Conservation (phyloP, 192 early-diverging fungal species). For the Entomortierella chlamydospora region DNA sequence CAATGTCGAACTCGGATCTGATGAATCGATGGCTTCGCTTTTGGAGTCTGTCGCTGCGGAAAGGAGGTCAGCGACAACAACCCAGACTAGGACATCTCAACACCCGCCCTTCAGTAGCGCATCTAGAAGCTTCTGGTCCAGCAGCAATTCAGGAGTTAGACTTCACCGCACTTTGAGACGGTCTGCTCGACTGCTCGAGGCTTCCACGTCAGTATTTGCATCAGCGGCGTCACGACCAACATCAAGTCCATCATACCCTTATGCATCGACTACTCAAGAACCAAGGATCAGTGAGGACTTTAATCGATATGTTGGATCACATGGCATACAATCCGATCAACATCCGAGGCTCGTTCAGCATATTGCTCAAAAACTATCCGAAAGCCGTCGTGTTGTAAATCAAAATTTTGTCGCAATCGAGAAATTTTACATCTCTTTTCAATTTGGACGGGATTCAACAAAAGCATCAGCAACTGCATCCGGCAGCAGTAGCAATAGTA, state of each 20-base stretch:
- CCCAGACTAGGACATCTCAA: not conserved
- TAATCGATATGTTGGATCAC: not conserved
- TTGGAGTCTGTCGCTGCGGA: conserved; percentile 1
- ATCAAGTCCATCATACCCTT: too few relatives aligned
- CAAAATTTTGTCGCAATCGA: conserved; percentile 20
- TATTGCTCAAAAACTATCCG: conserved; percentile 7
- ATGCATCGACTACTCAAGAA: not conserved
- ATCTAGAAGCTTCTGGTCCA: too few relatives aligned
- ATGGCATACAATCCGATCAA: conserved; percentile 12
- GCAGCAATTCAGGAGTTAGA: not conserved
- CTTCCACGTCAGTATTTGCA: not conserved
- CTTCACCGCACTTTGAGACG: not conserved
- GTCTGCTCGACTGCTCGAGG: conserved; percentile 5
- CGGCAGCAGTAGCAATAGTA: not conserved
- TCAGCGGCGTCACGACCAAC: not conserved
- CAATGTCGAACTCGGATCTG: conserved; percentile 12
- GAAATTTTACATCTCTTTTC: conserved; percentile 3
- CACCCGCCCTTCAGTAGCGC: too few relatives aligned
- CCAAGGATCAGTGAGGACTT: not conserved
- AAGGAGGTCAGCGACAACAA: not conserved
- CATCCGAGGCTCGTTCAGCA: conserved; percentile 12
- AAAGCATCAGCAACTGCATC: not conserved
- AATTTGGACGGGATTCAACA: not conserved
- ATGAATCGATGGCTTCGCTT: conserved; percentile 17
- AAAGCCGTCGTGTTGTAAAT: conserved; percentile 18